Evolutionary conservation across 2,329 filamentous ascomycete species (phyloP).

Genomic region (Ceratocystis cacaofunesta): DNA sequence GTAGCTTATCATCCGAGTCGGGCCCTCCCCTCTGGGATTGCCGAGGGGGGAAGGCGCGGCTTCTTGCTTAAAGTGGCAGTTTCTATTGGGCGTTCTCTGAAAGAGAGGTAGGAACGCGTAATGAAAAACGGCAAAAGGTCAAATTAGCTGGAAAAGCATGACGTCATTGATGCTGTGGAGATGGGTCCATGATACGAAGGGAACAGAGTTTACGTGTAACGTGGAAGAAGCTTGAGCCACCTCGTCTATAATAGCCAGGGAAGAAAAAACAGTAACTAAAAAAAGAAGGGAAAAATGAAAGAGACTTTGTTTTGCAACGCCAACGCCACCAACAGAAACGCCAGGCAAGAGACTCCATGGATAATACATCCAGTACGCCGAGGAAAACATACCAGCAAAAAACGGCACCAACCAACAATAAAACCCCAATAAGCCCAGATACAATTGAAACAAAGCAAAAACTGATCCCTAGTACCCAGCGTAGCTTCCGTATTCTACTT

Average conservation of each 20-base stretch:
- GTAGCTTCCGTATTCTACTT: slow-evolving; percentile 24
- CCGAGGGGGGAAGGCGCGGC: not conserved
- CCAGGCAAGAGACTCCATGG: not conserved
- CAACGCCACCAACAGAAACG: not conserved
- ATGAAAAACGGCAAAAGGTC: not conserved
- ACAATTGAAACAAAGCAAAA: no score
- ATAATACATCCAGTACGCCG: not conserved
- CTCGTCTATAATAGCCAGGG: no score
- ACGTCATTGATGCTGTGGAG: not conserved
- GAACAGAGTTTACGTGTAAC: not conserved
- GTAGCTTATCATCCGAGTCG: not conserved
- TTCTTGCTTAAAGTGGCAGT: not conserved
- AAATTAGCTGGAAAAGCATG: not conserved
- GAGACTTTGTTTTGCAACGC: not conserved
- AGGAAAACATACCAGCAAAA: no score
- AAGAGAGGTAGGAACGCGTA: not conserved
- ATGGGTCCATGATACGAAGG: not conserved
- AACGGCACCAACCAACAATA: not conserved
- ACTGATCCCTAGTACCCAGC: no score
- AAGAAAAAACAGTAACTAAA: not conserved
- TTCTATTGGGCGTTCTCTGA: not conserved
- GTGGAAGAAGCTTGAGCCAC: not conserved
- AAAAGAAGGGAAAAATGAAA: not conserved
- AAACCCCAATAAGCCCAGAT: not conserved
- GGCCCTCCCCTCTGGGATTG: not conserved